Evolutionary conservation across 495 filamentous ascomycete genomes (phyloP).

Genomic region (Lasiosphaeria ovina): DNA sequence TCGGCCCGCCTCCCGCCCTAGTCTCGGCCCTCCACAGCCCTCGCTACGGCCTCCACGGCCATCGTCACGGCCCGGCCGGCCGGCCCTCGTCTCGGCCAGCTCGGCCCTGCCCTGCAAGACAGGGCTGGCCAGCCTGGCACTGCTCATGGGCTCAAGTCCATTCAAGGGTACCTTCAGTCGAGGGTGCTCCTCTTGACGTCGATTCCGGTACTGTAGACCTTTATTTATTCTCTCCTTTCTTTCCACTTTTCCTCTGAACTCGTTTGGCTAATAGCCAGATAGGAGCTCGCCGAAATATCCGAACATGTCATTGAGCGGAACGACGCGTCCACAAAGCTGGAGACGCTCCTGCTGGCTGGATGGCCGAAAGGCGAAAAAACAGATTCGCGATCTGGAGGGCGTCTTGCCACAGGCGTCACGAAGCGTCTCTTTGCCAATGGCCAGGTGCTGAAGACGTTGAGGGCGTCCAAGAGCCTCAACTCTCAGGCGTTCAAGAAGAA

Average conservation of each 20-base stretch:
- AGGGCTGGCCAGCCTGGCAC: conserved; percentile 41
- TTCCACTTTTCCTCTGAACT: neutral
- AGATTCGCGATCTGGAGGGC: too few relatives aligned
- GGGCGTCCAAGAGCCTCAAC: conserved; percentile 40
- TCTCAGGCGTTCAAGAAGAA: conserved; percentile 39
- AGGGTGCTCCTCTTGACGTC: conserved; percentile 45
- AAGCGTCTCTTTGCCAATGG: conserved; percentile 46
- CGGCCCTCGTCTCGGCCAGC: too few relatives aligned
- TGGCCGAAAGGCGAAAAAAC: too few relatives aligned
- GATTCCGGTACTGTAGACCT: conserved; percentile 38
- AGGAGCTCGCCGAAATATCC: conserved; percentile 48
- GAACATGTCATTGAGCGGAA: conserved; percentile 52
- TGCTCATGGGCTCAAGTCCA: conserved; percentile 43
- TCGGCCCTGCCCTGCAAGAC: too few relatives aligned
- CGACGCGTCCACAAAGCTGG: conserved; percentile 49
- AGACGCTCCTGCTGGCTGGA: conserved; percentile 60
- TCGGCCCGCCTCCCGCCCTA: too few relatives aligned
- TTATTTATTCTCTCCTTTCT: neutral
- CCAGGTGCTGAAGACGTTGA: conserved; percentile 33
- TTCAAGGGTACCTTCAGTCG: conserved; percentile 53
- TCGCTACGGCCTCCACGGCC: too few relatives aligned
- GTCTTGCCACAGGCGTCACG: conserved; percentile 44
- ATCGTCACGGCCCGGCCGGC: too few relatives aligned
- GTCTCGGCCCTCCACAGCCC: too few relatives aligned
- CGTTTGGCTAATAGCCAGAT: neutral